A percentile compares a stretch with the other conserved stretches of the same genome.
phyloP scores from a whole-genome alignment of 345 rosid genomes.

The Hypericum perforatum region DNA sequence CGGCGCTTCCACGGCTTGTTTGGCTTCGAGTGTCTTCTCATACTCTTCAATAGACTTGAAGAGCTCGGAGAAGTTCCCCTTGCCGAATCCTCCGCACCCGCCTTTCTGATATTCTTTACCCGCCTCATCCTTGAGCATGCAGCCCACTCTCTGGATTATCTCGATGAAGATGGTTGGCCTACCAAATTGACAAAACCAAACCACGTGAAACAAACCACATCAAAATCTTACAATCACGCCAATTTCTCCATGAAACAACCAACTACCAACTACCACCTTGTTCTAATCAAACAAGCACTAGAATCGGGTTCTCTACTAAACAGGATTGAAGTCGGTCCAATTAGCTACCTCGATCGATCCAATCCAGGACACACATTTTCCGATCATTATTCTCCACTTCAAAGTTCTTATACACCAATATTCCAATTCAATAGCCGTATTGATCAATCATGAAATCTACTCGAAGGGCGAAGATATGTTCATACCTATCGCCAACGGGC shows the following conservation, averaged over 20 bases:
- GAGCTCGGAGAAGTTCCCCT: slow-evolving; percentile 90
- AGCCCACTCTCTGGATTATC: slow-evolving; percentile 87
- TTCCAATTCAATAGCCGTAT: no score
- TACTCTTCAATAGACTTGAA: slow-evolving; percentile 91
- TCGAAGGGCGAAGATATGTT: not conserved
- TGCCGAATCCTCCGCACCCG: slow-evolving; percentile 93
- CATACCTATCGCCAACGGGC: slow-evolving; percentile 85
- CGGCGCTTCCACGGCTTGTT: slow-evolving; percentile 20
- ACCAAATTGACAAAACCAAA: not conserved
- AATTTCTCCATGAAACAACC: no score
- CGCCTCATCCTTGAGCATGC: slow-evolving; percentile 55
- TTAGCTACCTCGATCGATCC: no score
- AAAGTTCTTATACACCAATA: no score
- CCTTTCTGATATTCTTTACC: slow-evolving; percentile 79
- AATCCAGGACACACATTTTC: no score
- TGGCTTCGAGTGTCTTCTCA: slow-evolving; percentile 78
- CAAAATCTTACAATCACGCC: not conserved
- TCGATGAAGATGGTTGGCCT: slow-evolving; percentile 95
- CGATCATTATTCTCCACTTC: no score
- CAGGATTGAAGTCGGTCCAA: no score
- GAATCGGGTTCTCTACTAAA: no score
- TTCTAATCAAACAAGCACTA: no score
- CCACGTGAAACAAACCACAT: not conserved
- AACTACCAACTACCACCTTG: no score
- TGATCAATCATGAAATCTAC: not conserved